Conservation (phyloP, 257 asterid genomes). For the Solanum pinnatisectum region DNA sequence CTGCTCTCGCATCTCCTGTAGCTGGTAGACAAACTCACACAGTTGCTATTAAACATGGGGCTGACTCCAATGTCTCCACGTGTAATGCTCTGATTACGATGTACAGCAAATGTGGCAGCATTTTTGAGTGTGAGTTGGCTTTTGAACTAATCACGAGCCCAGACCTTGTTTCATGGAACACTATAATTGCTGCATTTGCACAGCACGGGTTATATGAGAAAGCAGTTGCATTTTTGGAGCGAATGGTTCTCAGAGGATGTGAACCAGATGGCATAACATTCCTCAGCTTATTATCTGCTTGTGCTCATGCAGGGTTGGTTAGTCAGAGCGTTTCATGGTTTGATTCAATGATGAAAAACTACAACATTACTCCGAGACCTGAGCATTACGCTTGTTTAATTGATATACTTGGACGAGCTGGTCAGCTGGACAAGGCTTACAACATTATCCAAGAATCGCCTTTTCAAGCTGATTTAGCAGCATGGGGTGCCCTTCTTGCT, state of each 20-base stretch:
- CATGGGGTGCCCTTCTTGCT: constrained; percentile 19
- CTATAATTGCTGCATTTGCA: constrained; percentile 8
- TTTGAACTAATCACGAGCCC: neutral
- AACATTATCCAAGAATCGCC: constrained; percentile 4
- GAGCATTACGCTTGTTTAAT: constrained; percentile 14
- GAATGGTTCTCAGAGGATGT: neutral
- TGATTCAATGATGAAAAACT: neutral
- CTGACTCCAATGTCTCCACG: neutral
- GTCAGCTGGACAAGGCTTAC: constrained; percentile 7
- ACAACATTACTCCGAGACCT: neutral
- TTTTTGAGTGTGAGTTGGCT: constrained; percentile 5
- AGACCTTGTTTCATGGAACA: constrained; percentile 9
- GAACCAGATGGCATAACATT: constrained; percentile 10
- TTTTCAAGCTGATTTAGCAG: constrained; percentile 6
- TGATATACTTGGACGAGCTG: constrained; percentile 14
- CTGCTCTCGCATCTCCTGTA: constrained; percentile 1
- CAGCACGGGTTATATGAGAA: constrained; percentile 7
- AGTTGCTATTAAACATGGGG: neutral
- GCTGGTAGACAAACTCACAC: constrained; percentile 12
- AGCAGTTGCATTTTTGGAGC: neutral
- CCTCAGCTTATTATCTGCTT: constrained; percentile 10
- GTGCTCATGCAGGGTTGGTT: constrained; percentile 12
- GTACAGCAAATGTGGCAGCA: constrained; percentile 13
- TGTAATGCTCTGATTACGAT: constrained; percentile 6
- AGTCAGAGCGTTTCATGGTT: constrained; percentile 3